Evolutionary conservation across 371 early-diverging fungal species (phyloP).

Genomic region (Chytridium lagenaria): DNA sequence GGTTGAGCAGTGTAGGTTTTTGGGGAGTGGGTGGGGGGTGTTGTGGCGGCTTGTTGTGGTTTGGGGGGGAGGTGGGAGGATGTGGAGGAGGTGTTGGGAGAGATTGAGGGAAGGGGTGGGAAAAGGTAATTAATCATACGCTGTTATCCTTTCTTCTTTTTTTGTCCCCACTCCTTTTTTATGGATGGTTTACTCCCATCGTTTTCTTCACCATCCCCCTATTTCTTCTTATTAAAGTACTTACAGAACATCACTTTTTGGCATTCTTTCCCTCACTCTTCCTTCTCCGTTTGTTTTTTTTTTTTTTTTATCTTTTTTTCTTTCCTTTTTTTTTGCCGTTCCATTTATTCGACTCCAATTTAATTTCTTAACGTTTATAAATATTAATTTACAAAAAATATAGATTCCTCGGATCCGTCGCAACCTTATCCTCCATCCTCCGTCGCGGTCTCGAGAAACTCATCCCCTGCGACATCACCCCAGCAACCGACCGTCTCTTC

Average conservation of each 20-base stretch:
- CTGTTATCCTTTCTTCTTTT: too few species aligned
- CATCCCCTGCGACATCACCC: constrained; percentile 22
- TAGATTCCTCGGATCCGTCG: constrained; percentile 23
- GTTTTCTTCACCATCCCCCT: too few species aligned
- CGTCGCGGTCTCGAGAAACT: constrained; percentile 2
- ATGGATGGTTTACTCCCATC: too few species aligned
- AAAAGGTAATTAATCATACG: too few species aligned
- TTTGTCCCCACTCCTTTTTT: too few species aligned
- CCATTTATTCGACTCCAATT: background rate
- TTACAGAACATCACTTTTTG: too few species aligned
- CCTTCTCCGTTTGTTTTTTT: background rate
- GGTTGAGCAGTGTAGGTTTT: constrained; percentile 21
- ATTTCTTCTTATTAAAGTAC: too few species aligned
- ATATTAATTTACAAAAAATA: too few species aligned
- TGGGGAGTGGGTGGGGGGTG: constrained; percentile 34
- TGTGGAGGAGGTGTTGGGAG: background rate
- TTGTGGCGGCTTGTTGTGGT: constrained; percentile 36
- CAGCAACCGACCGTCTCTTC: constrained; percentile 19
- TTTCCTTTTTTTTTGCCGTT: background rate
- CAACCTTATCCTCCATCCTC: constrained; percentile 17
- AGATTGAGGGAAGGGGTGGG: constrained; percentile 2
- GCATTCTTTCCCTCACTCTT: too few species aligned
- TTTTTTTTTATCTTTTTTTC: constrained; percentile 3
- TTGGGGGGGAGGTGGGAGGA: constrained; percentile 19
- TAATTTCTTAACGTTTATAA: too few species aligned